A percentile compares a stretch with the other conserved stretches of the same genome.
These are phyloP conservation scores for Starmerella geochares DNA, from an alignment of 805 yeast species.

Conservation along the genomic window DNA sequence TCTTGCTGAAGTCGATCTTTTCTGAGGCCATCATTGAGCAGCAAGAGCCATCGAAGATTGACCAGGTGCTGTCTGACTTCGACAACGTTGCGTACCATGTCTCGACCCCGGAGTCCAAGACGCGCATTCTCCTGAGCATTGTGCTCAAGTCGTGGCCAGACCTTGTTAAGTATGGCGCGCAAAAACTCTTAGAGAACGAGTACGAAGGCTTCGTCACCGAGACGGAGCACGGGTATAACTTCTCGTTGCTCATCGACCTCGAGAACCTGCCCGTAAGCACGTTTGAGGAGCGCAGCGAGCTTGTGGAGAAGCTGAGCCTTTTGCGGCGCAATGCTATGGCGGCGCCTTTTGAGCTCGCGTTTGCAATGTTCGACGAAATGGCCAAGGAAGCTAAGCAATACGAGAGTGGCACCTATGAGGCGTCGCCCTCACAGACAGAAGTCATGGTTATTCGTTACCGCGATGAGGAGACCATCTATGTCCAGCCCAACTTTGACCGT, in stretches of 20 bases:
- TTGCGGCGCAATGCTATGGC: constrained; percentile 82
- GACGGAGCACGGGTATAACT: constrained; percentile 73
- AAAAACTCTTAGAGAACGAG: constrained; percentile 38
- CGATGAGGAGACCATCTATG: constrained; percentile 83
- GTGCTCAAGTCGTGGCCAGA: constrained; percentile 71
- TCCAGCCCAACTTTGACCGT: constrained; percentile 88
- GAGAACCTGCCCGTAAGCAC: constrained; percentile 33
- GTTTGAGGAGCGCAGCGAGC: constrained; percentile 40
- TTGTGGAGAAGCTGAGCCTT: constrained; percentile 58
- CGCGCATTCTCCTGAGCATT: constrained; percentile 54
- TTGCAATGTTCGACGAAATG: constrained; percentile 63
- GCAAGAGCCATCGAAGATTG: constrained; percentile 43
- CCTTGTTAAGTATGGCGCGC: constrained; percentile 51
- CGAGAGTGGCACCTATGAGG: constrained; percentile 30
- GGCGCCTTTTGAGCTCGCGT: constrained; percentile 85
- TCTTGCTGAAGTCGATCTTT: constrained; percentile 70
- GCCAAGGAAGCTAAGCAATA: constrained; percentile 33
- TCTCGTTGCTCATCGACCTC: constrained; percentile 61
- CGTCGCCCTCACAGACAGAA: constrained; percentile 41
- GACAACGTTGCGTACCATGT: constrained; percentile 92
- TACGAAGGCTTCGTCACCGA: constrained; percentile 41
- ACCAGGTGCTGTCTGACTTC: constrained; percentile 85
- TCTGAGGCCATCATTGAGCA: constrained; percentile 53
- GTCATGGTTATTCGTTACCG: constrained; percentile 72
- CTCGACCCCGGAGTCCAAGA: constrained; percentile 72